These are phyloP conservation scores for Eimeria acervulina DNA, from an alignment of 169 alveolate species.

Conservation along the genomic window DNA sequence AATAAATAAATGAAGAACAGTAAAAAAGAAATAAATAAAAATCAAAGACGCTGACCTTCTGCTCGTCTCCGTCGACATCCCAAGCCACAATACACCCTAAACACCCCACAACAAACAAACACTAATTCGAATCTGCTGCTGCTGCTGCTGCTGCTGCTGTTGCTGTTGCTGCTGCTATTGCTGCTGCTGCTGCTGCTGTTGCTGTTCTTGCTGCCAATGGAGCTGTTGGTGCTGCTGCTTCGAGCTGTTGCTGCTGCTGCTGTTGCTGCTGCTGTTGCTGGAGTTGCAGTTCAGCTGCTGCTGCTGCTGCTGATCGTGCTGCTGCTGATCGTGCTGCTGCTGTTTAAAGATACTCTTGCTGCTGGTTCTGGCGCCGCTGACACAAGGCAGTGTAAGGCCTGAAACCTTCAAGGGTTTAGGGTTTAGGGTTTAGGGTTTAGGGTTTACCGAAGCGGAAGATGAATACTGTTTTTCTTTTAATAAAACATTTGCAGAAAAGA, in stretches of 20 bases:
- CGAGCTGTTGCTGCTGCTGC: too few relatives aligned
- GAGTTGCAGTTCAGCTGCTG: too few relatives aligned
- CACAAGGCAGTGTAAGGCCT: too few relatives aligned
- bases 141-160: neutral
- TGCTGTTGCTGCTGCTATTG: neutral
- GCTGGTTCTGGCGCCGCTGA: neutral
- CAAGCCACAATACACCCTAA: slow-evolving; percentile 88
- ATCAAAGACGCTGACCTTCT: slow-evolving; percentile 81
- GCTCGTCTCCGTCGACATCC: slow-evolving; percentile 87
- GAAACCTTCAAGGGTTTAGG: too few relatives aligned
- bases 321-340: too few relatives aligned
- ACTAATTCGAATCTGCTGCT: too few relatives aligned
- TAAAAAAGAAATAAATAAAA: neutral
- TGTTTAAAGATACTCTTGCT: neutral
- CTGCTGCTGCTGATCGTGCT: too few relatives aligned
- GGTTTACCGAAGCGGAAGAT: slow-evolving; percentile 86
- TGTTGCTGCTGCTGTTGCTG: too few relatives aligned
- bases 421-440: neutral
- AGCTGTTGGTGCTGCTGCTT: too few relatives aligned
- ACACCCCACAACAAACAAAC: neutral
- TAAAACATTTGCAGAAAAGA: slow-evolving; percentile 85
- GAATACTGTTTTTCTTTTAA: slow-evolving; percentile 84
- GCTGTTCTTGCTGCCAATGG: too few relatives aligned
- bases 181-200: neutral
- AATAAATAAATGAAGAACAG: neutral